These are phyloP conservation scores for Fusarium agapanthi DNA, from an alignment of 2,329 filamentous ascomycete species.

Conservation along the genomic window DNA sequence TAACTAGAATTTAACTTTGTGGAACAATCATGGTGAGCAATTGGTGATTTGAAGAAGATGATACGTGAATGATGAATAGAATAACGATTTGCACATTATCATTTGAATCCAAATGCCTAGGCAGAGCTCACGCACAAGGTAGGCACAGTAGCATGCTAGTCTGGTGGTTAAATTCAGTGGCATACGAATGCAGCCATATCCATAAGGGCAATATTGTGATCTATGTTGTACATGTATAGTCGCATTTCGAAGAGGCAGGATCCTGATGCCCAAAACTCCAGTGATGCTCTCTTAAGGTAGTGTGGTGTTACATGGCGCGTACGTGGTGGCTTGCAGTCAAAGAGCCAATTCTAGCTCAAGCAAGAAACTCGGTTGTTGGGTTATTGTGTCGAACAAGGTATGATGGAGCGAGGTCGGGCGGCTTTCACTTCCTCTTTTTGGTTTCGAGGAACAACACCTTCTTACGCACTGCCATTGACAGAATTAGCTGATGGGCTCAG, in stretches of 20 bases:
- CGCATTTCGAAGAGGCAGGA: conserved; percentile 32
- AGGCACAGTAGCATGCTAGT: background rate
- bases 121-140: background rate
- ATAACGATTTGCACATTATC: background rate
- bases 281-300: conserved; percentile 36
- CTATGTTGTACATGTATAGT: conserved; percentile 41
- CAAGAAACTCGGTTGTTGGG: conserved; percentile 1
- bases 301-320: conserved; percentile 43
- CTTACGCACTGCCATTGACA: conserved; percentile 74
- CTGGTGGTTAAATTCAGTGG: conserved; percentile 3
- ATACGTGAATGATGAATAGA: background rate
- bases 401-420: conserved; percentile 13
- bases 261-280: conserved; percentile 43
- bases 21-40: background rate
- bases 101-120: background rate
- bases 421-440: conserved; percentile 74
- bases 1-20: background rate
- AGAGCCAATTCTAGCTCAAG: conserved; percentile 13
- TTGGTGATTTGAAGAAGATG: background rate
- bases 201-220: conserved; percentile 16
- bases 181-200: conserved; percentile 10
- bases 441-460: conserved; percentile 96
- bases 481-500: background rate
- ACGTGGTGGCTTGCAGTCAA: background rate
- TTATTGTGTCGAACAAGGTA: conserved; percentile 12